Evolutionary conservation across 2,329 filamentous ascomycete species (phyloP), one percentile per base, ranked within the genome.

Genomic region (Aspergillus unguis): DNA sequence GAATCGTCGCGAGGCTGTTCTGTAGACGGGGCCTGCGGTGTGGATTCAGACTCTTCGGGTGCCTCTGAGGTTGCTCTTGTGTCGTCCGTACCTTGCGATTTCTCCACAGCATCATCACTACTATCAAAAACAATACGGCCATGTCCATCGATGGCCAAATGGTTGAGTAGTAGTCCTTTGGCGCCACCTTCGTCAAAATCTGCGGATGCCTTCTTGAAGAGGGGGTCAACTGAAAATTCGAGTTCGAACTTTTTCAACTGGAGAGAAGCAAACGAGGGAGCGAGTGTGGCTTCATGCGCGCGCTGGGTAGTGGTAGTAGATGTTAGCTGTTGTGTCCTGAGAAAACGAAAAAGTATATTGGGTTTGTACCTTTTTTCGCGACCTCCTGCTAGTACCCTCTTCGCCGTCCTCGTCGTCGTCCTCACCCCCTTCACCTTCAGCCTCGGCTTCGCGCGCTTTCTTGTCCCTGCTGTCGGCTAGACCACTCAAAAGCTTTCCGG

Each of bases 191-290:
- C 94, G 67, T 99, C 94, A 60, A 99, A 99, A 75, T 99, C 94
- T 40, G 94, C 94, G 5, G 92, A 95, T 0, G 92, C 92, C 68
- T 99, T 99, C 68, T 99, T 99, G 81, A 99, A 99, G n/a, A 99
- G 75, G 2, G 94, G 94, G 66, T 99, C 94, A 4, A 99, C 92
- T 0, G 92, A 86, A 60, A 99, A 96, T 66, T 99, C 94, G 41
- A 97, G 81, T 63, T 99, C 94, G 65, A 99, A 92, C 72, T 97
- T 99, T 74, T 99, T 99, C 62, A 97, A 79, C 68, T 96, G 90
- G 50, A 99, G 70, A 17, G 92, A 86, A 38, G 87, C 84, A 70
- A 97, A 97, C 0, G 90, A 94, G 0, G 89, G 86, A 3, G 89
- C 94, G 5, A 99, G 78, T 0, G 94, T 99, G n/a, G 90, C 87